Percentiles rank a stretch among this genome's conserved stretches.
These are phyloP conservation scores for Vicia faba DNA, from an alignment of 306 rosid species.

Conservation along the genomic window DNA sequence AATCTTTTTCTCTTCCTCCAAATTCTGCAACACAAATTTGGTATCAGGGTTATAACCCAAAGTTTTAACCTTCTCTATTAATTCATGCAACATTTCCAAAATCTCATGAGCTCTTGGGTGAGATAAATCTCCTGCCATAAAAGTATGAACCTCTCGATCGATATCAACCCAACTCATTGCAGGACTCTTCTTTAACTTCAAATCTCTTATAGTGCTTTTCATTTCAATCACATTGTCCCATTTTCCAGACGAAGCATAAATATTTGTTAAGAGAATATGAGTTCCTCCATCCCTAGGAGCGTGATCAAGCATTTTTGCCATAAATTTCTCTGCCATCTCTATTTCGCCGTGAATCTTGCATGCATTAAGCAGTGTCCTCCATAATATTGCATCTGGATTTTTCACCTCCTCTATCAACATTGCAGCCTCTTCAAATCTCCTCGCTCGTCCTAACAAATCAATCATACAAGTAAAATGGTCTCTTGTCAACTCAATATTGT, in stretches of 20 bases:
- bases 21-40: conserved; percentile 60
- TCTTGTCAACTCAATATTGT: conserved; percentile 51
- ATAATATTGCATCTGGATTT: conserved; percentile 61
- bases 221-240: conserved; percentile 68
- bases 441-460: conserved; percentile 61
- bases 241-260: conserved; percentile 70
- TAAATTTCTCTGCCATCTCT: conserved; percentile 66
- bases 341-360: conserved; percentile 63
- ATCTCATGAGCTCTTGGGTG: conserved; percentile 56
- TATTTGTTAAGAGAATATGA: conserved; percentile 60
- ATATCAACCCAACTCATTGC: conserved; percentile 74
- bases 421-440: conserved; percentile 71
- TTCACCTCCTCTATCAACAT: conserved; percentile 52
- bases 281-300: conserved; percentile 64
- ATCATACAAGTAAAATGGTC: conserved; percentile 69
- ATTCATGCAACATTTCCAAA: conserved; percentile 43
- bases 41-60: conserved; percentile 67
- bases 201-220: conserved; percentile 59
- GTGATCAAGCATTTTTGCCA: conserved; percentile 46
- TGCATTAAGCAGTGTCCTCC: conserved; percentile 67
- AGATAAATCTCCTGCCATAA: conserved; percentile 76
- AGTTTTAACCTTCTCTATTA: conserved; percentile 48
- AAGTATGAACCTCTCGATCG: conserved; percentile 62
- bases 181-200: conserved; percentile 61
- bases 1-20: conserved; percentile 56